Conservation (phyloP, 2,329 filamentous ascomycete genomes). For the Endothia cerciana region DNA sequence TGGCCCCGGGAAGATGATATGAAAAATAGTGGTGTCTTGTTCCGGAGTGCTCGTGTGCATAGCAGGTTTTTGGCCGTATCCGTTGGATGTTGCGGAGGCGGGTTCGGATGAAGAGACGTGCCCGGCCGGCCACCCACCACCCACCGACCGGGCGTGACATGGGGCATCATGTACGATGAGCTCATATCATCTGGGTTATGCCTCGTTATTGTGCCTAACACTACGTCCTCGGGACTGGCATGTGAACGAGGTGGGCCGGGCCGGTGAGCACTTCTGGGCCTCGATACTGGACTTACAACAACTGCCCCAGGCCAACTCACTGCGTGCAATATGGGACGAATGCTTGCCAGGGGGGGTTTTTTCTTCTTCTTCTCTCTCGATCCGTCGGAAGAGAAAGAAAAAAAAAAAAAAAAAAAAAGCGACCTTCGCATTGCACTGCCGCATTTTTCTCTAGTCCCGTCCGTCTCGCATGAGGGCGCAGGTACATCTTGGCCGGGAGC, state of each 20-base stretch:
- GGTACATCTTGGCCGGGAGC: neutral
- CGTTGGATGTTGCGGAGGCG: neutral
- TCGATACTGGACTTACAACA: too few relatives aligned
- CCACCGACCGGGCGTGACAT: neutral
- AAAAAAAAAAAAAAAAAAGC: neutral
- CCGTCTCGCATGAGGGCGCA: neutral
- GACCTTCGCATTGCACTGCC: neutral
- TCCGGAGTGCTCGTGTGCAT: neutral
- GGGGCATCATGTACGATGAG: neutral
- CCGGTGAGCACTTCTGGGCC: too few relatives aligned
- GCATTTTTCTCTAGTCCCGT: neutral
- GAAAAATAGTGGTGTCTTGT: neutral
- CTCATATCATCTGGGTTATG: slow-evolving; percentile 1
- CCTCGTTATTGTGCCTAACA: too few relatives aligned
- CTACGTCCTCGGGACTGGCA: neutral
- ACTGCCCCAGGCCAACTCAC: too few relatives aligned
- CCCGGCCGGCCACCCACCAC: neutral
- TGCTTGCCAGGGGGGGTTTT: too few relatives aligned
- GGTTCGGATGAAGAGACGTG: neutral
- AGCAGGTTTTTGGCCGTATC: neutral
- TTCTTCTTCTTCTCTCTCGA: too few relatives aligned
- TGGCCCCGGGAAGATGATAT: too few relatives aligned
- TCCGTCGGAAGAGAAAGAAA: neutral
- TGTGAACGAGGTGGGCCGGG: neutral
- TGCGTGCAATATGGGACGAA: too few relatives aligned